phyloP scores from a whole-genome alignment of 768 basidiomycete species.

The Cystoderma amianthinum region DNA sequence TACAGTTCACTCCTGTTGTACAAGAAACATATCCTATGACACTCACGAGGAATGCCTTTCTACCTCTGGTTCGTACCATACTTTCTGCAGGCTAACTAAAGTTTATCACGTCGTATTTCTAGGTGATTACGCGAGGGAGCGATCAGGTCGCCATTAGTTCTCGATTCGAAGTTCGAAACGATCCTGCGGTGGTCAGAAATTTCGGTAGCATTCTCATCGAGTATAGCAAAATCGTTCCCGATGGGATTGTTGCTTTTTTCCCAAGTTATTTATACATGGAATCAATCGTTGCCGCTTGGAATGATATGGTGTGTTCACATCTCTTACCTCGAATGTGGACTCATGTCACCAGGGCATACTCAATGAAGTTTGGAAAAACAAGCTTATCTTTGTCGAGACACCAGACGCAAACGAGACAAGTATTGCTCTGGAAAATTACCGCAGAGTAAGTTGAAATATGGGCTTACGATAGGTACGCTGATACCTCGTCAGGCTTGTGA shows the following conservation, averaged over 20 bases:
- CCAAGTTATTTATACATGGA: slow-evolving; percentile 99
- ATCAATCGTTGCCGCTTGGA: slow-evolving; percentile 99
- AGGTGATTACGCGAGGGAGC: slow-evolving; percentile 97
- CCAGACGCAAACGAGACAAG: slow-evolving; percentile 99
- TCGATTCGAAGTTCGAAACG: slow-evolving; percentile 97
- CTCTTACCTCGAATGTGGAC: background rate
- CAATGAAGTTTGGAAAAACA: slow-evolving; percentile 99
- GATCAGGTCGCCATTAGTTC: slow-evolving; percentile 99
- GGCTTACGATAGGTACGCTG: too few relatives aligned
- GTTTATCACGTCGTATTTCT: slow-evolving; percentile 4
- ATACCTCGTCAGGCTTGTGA: slow-evolving; percentile 74
- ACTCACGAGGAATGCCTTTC: slow-evolving; percentile 89
- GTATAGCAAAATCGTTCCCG: slow-evolving; percentile 96
- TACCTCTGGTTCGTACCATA: slow-evolving; percentile 68
- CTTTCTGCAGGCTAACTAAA: slow-evolving; percentile 3
- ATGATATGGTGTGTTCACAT: slow-evolving; percentile 78
- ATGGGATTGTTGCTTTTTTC: slow-evolving; percentile 98
- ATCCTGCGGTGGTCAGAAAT: slow-evolving; percentile 97
- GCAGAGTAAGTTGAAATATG: slow-evolving; percentile 70
- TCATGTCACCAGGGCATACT: slow-evolving; percentile 71
- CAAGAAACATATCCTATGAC: slow-evolving; percentile 99
- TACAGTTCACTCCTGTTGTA: slow-evolving; percentile 94
- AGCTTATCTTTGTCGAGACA: slow-evolving; percentile 98
- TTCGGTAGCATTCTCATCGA: slow-evolving; percentile 98
- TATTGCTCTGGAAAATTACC: slow-evolving; percentile 95